phyloP scores from a whole-genome alignment of 2,329 filamentous ascomycete species.

The Parastagonospora nodorum region DNA sequence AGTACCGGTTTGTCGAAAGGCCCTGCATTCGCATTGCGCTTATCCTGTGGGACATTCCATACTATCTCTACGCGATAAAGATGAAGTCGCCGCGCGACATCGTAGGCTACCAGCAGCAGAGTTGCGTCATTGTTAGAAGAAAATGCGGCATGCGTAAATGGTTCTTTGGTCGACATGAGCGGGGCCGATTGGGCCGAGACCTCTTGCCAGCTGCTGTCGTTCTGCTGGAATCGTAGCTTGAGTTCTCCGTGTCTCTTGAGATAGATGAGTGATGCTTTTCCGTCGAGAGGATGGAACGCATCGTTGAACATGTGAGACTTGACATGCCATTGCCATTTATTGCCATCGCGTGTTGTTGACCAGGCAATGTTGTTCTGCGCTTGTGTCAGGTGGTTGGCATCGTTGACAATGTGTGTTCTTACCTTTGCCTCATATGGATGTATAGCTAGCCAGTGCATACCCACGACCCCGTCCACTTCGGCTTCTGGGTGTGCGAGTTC shows the following conservation, averaged over 20 bases:
- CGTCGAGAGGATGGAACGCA: conserved; percentile 72
- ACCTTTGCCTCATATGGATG: conserved; percentile 50
- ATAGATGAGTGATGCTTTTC: conserved; percentile 75
- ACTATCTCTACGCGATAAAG: conserved; percentile 74
- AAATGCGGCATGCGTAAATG: conserved; percentile 49
- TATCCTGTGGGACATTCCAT: conserved; percentile 68
- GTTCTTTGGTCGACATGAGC: conserved; percentile 64
- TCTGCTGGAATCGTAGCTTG: conserved; percentile 77
- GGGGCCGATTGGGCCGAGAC: conserved; percentile 75
- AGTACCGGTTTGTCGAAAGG: conserved; percentile 46
- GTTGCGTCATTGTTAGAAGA: conserved; percentile 67
- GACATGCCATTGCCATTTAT: conserved; percentile 71
- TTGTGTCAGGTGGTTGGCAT: conserved; percentile 6
- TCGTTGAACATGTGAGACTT: conserved; percentile 69
- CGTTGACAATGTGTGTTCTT: background rate
- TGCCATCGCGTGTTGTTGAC: conserved; percentile 47
- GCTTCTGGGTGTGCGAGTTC: conserved; percentile 72
- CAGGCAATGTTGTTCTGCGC: conserved; percentile 44
- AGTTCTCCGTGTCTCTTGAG: conserved; percentile 76
- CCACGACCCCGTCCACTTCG: conserved; percentile 78
- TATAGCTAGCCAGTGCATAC: conserved; percentile 77
- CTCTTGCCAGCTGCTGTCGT: conserved; percentile 73
- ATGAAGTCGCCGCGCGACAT: conserved; percentile 72
- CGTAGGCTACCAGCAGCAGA: conserved; percentile 70
- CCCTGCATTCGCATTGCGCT: conserved; percentile 56